Conservation (phyloP, 129 eudicot genomes). For the Kitagawia praeruptora region DNA sequence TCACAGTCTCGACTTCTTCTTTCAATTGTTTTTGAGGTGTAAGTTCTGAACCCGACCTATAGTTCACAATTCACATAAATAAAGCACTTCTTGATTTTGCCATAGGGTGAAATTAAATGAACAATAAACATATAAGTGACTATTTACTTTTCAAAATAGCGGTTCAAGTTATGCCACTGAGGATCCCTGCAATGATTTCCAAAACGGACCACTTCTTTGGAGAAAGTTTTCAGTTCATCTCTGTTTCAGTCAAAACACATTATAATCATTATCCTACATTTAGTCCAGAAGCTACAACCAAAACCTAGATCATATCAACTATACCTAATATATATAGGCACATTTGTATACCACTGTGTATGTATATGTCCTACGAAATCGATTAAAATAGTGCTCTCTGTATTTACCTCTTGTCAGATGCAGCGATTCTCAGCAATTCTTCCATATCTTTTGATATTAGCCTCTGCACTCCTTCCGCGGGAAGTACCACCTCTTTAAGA, state of each 20-base stretch:
- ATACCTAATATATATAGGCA: no score
- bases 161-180: constrained; percentile 96
- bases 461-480: no score
- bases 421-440: no score
- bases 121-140: background rate
- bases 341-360: no score
- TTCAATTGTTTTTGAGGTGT: constrained; percentile 68
- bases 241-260: constrained; percentile 30
- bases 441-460: no score
- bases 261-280: background rate
- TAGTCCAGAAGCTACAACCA: no score
- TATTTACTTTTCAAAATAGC: constrained; percentile 85
- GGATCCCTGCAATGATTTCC: constrained; percentile 99
- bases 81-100: constrained; percentile 7
- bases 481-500: no score
- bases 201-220: constrained; percentile 92
- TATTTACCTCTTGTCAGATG: no score
- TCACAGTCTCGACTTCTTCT: constrained; percentile 76
- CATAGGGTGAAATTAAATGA: background rate
- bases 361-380: no score
- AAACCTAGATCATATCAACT: no score
- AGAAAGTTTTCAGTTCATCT: constrained; percentile 79
- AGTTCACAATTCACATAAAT: constrained; percentile 4
- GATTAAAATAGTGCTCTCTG: no score
- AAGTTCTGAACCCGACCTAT: constrained; percentile 70